phyloP scores from a whole-genome alignment of 129 eudicot genomes.

The Erigeron canadensis region DNA sequence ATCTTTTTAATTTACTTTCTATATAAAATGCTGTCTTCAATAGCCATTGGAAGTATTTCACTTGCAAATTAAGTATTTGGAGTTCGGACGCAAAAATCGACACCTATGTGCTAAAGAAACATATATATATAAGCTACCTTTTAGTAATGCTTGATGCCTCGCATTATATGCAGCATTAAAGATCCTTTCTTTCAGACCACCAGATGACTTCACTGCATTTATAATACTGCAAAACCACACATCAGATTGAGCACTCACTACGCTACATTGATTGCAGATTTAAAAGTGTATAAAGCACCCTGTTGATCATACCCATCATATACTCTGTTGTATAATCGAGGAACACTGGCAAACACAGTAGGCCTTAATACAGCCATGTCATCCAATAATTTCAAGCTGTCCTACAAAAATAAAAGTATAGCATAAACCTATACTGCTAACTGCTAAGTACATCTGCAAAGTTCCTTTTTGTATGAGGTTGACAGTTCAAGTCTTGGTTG shows the following conservation, averaged over 20 bases:
- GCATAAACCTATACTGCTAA: background rate
- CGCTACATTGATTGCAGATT: background rate
- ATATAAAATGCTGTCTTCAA: background rate
- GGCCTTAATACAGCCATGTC: slow-evolving; percentile 75
- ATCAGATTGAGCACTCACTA: slow-evolving; percentile 18
- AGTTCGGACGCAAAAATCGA: background rate
- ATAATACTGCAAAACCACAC: slow-evolving; percentile 49
- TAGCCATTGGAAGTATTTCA: background rate
- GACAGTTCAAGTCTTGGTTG: too few species aligned
- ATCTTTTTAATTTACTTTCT: background rate
- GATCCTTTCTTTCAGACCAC: slow-evolving; percentile 60
- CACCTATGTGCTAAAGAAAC: background rate
- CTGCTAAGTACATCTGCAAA: too few species aligned
- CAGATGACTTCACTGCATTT: slow-evolving; percentile 71
- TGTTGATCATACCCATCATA: slow-evolving; percentile 61
- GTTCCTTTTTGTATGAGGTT: too few species aligned
- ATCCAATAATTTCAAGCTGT: slow-evolving; percentile 74
- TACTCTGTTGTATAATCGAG: slow-evolving; percentile 73
- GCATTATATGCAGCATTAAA: slow-evolving; percentile 79
- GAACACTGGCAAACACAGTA: slow-evolving; percentile 82
- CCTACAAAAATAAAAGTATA: slow-evolving; percentile 43
- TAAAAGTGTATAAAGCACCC: background rate
- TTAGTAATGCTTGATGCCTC: slow-evolving; percentile 69
- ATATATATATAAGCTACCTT: slow-evolving; percentile 39
- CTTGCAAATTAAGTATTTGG: background rate